A percentile compares a stretch with the other conserved stretches of the same genome.
Evolutionary conservation across 768 basidiomycete species (phyloP).

Genomic region (Phlegmacium glaucopus): DNA sequence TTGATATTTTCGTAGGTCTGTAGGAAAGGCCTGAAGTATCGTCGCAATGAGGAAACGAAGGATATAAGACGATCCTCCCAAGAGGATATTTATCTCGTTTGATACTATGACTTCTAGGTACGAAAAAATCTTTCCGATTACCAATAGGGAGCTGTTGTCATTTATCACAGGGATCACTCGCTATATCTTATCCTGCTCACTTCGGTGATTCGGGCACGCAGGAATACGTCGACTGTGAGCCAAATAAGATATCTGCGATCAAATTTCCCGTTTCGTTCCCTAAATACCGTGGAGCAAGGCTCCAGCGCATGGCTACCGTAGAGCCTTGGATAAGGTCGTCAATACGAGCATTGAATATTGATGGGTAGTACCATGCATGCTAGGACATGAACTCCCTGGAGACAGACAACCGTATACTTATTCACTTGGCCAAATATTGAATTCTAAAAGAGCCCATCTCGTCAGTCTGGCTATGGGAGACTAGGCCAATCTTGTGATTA

Average conservation of each 20-base stretch:
- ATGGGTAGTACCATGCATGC: background rate
- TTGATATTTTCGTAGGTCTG: no score
- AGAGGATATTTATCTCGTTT: slow-evolving; percentile 54
- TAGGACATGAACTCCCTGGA: slow-evolving; percentile 50
- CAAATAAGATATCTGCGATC: slow-evolving; percentile 63
- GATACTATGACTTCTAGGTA: slow-evolving; percentile 72
- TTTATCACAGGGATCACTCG: slow-evolving; percentile 13
- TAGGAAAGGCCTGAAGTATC: no score
- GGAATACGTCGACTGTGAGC: slow-evolving; percentile 57
- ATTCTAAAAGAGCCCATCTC: no score
- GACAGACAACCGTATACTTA: slow-evolving; percentile 52
- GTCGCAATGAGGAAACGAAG: slow-evolving; percentile 44
- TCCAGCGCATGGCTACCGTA: no score
- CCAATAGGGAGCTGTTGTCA: no score
- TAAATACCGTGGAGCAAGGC: slow-evolving; percentile 65
- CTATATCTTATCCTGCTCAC: slow-evolving; percentile 56
- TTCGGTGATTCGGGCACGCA: slow-evolving; percentile 52
- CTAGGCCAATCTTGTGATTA: slow-evolving; percentile 48
- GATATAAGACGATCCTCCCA: slow-evolving; percentile 31
- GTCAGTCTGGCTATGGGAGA: no score
- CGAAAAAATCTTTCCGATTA: slow-evolving; percentile 61
- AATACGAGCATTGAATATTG: background rate
- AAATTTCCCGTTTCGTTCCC: slow-evolving; percentile 67
- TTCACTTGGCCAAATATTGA: slow-evolving; percentile 40
- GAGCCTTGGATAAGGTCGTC: slow-evolving; percentile 44